These are phyloP conservation scores for Amorphotheca resinae DNA, from an alignment of 495 filamentous ascomycete species.

Conservation along the genomic window DNA sequence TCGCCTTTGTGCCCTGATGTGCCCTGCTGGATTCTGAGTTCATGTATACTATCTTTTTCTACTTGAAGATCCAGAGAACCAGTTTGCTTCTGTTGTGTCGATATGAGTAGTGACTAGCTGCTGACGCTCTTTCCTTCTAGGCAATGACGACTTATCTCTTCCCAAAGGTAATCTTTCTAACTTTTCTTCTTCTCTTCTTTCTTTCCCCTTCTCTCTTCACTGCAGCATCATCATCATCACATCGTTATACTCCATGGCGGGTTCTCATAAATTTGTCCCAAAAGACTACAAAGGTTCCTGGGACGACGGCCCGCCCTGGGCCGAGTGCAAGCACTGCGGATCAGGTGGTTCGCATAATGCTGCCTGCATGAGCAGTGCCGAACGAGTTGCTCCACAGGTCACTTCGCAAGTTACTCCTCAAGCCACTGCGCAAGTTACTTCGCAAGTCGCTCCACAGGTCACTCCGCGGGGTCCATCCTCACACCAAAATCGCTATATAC, in stretches of 20 bases:
- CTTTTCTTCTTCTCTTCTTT: background rate
- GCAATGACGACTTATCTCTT: constrained; percentile 83
- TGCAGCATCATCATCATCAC: background rate
- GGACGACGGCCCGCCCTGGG: background rate
- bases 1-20: background rate
- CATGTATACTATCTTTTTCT: background rate
- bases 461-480: no score
- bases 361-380: no score
- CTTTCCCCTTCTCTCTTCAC: background rate
- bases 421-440: no score
- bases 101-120: background rate
- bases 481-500: no score
- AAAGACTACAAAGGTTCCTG: background rate
- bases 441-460: no score
- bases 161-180: constrained; percentile 46
- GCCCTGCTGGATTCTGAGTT: background rate
- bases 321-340: constrained; percentile 3
- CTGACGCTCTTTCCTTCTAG: constrained; percentile 32
- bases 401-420: no score
- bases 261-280: background rate
- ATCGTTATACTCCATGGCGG: background rate
- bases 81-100: background rate
- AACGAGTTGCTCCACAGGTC: no score
- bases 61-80: background rate
- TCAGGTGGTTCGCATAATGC: background rate